Conservation (phyloP, 176 grass and related monocot genomes). For the Otatea glauca region DNA sequence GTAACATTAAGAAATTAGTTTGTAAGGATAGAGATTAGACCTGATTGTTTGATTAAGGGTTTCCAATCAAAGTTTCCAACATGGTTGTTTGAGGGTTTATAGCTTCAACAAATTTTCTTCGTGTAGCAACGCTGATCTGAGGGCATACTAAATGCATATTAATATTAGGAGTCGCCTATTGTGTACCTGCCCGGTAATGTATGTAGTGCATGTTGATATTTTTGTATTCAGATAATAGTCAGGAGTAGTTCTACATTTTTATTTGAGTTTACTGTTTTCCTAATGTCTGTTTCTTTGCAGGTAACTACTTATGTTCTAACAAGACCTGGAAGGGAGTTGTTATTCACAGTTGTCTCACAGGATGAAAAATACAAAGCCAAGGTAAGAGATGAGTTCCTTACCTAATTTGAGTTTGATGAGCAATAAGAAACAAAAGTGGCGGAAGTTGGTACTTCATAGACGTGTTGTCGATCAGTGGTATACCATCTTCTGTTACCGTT, state of each 20-base stretch:
- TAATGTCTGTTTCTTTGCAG: constrained; percentile 40
- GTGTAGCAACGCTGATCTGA: too few relatives aligned
- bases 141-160: too few relatives aligned
- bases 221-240: constrained; percentile 18
- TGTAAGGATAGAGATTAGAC: too few relatives aligned
- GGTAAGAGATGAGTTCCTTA: constrained; percentile 49
- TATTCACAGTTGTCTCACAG: constrained; percentile 94
- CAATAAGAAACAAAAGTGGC: neutral
- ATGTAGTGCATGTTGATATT: neutral
- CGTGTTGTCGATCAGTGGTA: too few relatives aligned
- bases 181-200: too few relatives aligned
- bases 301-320: constrained; percentile 88
- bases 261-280: constrained; percentile 14
- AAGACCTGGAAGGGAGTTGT: constrained; percentile 91
- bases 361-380: constrained; percentile 99
- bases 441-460: neutral
- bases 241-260: neutral
- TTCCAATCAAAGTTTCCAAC: too few relatives aligned
- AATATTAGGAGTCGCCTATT: too few relatives aligned
- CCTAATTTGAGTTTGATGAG: constrained; percentile 9
- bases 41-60: too few relatives aligned
- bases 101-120: too few relatives aligned
- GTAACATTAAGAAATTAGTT: too few relatives aligned
- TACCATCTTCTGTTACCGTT: too few relatives aligned
- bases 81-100: too few relatives aligned